Evolutionary conservation across 495 filamentous ascomycete genomes (phyloP).

Genomic region (Astrothelium macrocarpum): DNA sequence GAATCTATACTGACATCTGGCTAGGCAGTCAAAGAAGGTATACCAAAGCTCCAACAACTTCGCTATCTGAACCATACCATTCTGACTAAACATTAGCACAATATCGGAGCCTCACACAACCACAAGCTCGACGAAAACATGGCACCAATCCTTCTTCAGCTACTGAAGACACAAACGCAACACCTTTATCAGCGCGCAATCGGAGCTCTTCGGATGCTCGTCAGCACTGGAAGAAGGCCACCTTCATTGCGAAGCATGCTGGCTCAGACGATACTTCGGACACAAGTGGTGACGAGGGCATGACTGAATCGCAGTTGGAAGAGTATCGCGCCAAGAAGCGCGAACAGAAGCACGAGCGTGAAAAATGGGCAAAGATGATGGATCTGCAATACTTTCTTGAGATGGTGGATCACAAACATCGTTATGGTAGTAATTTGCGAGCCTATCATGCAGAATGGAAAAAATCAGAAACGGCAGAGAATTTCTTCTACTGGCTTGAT

Average conservation of each 20-base stretch:
- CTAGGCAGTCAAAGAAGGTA: slow-evolving; percentile 34
- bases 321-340: slow-evolving; percentile 28
- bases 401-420: slow-evolving; percentile 72
- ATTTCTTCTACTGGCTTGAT: slow-evolving; percentile 97
- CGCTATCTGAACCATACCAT: no score
- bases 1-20: not conserved
- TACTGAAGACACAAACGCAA: not conserved
- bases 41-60: not conserved
- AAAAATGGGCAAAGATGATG: slow-evolving; percentile 63
- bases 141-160: not conserved
- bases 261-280: slow-evolving; percentile 44
- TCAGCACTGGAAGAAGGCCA: slow-evolving; percentile 65
- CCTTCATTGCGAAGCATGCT: slow-evolving; percentile 60
- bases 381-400: slow-evolving; percentile 85
- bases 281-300: slow-evolving; percentile 30
- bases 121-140: slow-evolving; percentile 19
- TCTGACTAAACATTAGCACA: slow-evolving; percentile 21
- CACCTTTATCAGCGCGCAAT: not conserved
- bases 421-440: slow-evolving; percentile 77
- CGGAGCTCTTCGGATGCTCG: slow-evolving; percentile 38
- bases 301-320: slow-evolving; percentile 25
- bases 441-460: slow-evolving; percentile 82
- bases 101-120: slow-evolving; percentile 25
- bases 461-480: slow-evolving; percentile 61
- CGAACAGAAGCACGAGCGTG: slow-evolving; percentile 37